Conservation (phyloP, 176 grass and related monocot genomes). For the Pontederia paniculata region DNA sequence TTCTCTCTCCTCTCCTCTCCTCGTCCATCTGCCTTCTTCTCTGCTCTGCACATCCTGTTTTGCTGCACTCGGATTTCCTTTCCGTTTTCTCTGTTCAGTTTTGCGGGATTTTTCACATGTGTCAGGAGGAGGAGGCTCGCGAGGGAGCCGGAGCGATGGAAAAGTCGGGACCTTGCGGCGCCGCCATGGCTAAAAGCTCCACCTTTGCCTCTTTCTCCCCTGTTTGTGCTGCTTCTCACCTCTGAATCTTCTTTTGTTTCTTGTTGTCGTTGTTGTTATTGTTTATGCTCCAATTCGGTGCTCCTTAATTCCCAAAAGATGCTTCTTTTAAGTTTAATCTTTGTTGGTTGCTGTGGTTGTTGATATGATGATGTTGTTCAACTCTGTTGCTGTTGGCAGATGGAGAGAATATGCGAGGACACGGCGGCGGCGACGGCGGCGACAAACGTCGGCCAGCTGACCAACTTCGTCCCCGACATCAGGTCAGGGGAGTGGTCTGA, state of each 20-base stretch:
- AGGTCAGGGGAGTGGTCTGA: slow-evolving; percentile 82
- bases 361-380: background rate
- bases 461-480: slow-evolving; percentile 43
- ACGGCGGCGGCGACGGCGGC: slow-evolving; percentile 34
- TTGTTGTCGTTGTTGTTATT: background rate
- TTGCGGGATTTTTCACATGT: slow-evolving; percentile 37
- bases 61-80: background rate
- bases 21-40: background rate
- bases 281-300: background rate
- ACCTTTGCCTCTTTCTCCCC: slow-evolving; percentile 28
- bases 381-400: slow-evolving; percentile 35
- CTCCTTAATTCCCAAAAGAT: background rate
- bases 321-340: slow-evolving; percentile 2
- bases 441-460: slow-evolving; percentile 32
- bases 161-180: slow-evolving; percentile 29
- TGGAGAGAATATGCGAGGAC: slow-evolving; percentile 72
- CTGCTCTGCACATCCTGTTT: background rate
- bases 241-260: slow-evolving; percentile 2
- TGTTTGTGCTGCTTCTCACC: slow-evolving; percentile 21
- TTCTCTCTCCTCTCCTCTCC: background rate
- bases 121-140: slow-evolving; percentile 39
- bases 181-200: slow-evolving; percentile 27
- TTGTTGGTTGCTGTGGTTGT: slow-evolving; percentile 3
- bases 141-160: slow-evolving; percentile 34
- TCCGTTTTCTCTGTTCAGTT: background rate